Evolutionary conservation across 2,329 filamentous ascomycete species (phyloP).

Genomic region (Botrytis sinoallii): DNA sequence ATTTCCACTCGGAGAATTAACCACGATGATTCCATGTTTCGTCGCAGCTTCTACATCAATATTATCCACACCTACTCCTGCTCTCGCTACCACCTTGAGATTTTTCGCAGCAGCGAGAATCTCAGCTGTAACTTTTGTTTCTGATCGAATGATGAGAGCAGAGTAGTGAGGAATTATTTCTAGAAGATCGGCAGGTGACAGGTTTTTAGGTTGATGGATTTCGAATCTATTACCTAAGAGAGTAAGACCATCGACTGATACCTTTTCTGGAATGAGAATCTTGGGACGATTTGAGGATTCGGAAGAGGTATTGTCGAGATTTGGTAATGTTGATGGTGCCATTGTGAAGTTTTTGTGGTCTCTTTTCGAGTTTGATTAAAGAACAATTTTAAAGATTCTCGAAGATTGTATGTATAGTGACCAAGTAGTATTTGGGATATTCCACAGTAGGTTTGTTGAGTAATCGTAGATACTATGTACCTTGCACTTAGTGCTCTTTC

Average conservation of each 20-base stretch:
- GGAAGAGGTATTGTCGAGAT: background rate
- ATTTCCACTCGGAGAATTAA: slow-evolving; percentile 77
- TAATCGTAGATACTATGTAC: background rate
- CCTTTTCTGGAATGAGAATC: slow-evolving; percentile 75
- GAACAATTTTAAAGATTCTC: background rate
- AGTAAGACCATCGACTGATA: slow-evolving; percentile 73
- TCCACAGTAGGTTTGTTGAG: no score
- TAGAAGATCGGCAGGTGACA: slow-evolving; percentile 61
- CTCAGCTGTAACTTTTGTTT: slow-evolving; percentile 72
- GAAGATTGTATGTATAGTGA: background rate
- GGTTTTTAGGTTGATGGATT: slow-evolving; percentile 63
- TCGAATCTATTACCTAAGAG: slow-evolving; percentile 64
- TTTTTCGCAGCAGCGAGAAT: slow-evolving; percentile 64
- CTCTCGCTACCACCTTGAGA: slow-evolving; percentile 74
- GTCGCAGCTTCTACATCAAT: slow-evolving; percentile 74
- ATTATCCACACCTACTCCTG: slow-evolving; percentile 81
- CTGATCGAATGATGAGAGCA: slow-evolving; percentile 74
- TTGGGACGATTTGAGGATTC: slow-evolving; percentile 25
- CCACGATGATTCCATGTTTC: slow-evolving; percentile 70
- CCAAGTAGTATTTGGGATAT: no score
- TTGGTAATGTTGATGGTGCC: slow-evolving; percentile 30
- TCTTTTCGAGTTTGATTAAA: background rate
- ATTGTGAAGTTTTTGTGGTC: slow-evolving; percentile 20
- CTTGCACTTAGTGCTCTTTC: background rate
- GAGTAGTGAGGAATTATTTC: slow-evolving; percentile 69